A percentile compares a stretch with the other conserved stretches of the same genome.
Evolutionary conservation across 805 yeast genomes (phyloP).

Genomic region (Metahyphopichia silvanorum): DNA sequence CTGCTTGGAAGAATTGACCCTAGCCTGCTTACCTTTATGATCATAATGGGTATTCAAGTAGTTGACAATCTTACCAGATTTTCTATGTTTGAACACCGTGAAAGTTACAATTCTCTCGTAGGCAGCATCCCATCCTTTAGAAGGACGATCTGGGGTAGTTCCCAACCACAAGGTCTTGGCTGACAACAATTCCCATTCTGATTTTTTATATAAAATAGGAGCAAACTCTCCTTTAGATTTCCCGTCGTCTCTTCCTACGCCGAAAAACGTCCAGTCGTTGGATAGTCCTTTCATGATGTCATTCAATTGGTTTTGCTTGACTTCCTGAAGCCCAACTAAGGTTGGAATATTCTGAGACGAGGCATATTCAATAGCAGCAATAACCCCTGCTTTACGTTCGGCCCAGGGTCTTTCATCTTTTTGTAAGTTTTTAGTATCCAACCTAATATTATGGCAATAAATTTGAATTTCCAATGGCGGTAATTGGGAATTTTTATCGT

Average conservation of each 20-base stretch:
- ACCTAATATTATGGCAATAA: conserved; percentile 45
- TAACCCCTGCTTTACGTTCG: conserved; percentile 34
- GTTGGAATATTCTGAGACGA: conserved; percentile 16
- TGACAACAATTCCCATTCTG: conserved; percentile 20
- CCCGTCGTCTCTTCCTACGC: conserved; percentile 31
- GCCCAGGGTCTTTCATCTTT: conserved; percentile 46
- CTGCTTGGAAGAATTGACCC: conserved; percentile 26
- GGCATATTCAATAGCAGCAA: conserved; percentile 28
- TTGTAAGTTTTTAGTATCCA: conserved; percentile 28
- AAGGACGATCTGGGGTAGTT: conserved; percentile 21
- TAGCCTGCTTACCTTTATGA: conserved; percentile 31
- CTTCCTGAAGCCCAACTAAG: conserved; percentile 41
- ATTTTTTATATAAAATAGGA: conserved; percentile 21
- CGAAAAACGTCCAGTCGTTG: conserved; percentile 21
- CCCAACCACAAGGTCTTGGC: conserved; percentile 25
- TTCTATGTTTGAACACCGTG: conserved; percentile 22
- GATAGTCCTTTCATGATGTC: conserved; percentile 26
- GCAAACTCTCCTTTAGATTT: conserved; percentile 24
- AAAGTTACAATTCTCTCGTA: conserved; percentile 36
- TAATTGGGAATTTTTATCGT: conserved; percentile 7
- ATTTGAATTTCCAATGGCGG: conserved; percentile 13
- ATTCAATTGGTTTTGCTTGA: conserved; percentile 30
- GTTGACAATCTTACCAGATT: conserved; percentile 20
- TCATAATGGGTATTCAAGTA: conserved; percentile 40
- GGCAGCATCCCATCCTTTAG: conserved; percentile 48